Evolutionary conservation across 1,284 basidiomycete species (phyloP).

Genomic region (Ustilago vetiveriae): DNA sequence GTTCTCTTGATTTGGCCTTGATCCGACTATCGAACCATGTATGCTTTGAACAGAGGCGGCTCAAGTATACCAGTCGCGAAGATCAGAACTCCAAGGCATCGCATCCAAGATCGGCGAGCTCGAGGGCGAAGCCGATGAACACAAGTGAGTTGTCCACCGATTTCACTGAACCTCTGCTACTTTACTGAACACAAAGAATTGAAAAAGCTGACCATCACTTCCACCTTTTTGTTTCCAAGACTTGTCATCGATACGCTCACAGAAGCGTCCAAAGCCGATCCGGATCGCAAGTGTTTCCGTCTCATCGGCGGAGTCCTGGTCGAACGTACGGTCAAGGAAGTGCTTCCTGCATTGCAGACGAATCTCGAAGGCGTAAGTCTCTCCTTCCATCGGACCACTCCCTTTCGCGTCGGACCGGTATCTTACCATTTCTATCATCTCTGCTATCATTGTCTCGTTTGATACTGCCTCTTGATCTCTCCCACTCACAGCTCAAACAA

Average conservation of each 20-base stretch:
- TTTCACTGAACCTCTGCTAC: neutral
- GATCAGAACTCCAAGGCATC: constrained; percentile 62
- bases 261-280: constrained; percentile 73
- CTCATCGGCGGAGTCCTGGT: constrained; percentile 95
- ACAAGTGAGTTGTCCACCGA: constrained; percentile 57
- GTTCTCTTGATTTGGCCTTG: too few species aligned
- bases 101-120: constrained; percentile 65
- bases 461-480: too few species aligned
- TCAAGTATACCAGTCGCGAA: constrained; percentile 50
- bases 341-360: constrained; percentile 76
- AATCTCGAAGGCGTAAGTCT: constrained; percentile 62
- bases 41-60: constrained; percentile 46
- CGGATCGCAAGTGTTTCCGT: constrained; percentile 92
- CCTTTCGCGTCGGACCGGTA: neutral
- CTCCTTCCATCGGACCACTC: neutral
- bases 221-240: too few species aligned
- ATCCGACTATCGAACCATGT: too few species aligned
- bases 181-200: neutral
- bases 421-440: too few species aligned
- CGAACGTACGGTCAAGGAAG: constrained; percentile 93
- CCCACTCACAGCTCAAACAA: constrained; percentile 52
- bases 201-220: too few species aligned
- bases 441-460: too few species aligned
- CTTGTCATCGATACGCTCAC: constrained; percentile 88
- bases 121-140: constrained; percentile 65